Base-by-base conservation (phyloP, 2,329 filamentous ascomycete species). In the Fusarium torulosum region DNA sequence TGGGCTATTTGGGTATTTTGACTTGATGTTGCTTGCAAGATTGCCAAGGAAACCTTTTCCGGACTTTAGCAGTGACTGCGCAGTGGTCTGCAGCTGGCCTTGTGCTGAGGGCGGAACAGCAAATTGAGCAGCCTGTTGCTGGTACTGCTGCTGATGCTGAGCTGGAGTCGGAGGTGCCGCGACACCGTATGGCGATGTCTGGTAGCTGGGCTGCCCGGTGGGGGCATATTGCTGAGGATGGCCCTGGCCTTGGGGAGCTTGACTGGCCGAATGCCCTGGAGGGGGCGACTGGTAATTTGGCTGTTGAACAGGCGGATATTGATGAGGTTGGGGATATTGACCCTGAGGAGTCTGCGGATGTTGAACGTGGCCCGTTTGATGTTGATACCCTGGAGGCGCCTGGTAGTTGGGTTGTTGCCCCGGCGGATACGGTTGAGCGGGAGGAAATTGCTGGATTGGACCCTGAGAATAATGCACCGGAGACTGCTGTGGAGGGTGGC, bases 11-110 rank as follows among this genome's bases (percentile, higher is more conserved):
- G 64, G 64, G 21, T 67, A 67, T 23, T 68, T 67, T 6, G 51
- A 53, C 31, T 68, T 67, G 38, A 67, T 68, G 46, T 65, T 67
- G 17, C 50, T 68, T 1, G 65, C 65, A 0, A 68, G 51, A 14
- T 61, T 64, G 7, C 65, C 65, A 0, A 67, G 13, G 1, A 67
- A 38, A 0, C 64, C 65, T 4, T 67, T 67, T n/a, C 64, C 59
- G 0, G 56, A 45, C 5, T 67, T 67, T 25, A 40, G 54, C 4
- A 69, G 25, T 2, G 63, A 70, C 13, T 65, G 54, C 0, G 64
- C 70, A 2, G 44, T 70, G 17, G 45, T 54, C 7, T 57, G 52
- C 0, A 63, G 33, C 8, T 50, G 53, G 4, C 46, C 47, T 8
- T 49, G 64, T 1, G 51, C 41, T 4, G 59, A 52, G 2, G 59